Base-by-base conservation (phyloP, 768 basidiomycete species). In the Mycena latifolia region DNA sequence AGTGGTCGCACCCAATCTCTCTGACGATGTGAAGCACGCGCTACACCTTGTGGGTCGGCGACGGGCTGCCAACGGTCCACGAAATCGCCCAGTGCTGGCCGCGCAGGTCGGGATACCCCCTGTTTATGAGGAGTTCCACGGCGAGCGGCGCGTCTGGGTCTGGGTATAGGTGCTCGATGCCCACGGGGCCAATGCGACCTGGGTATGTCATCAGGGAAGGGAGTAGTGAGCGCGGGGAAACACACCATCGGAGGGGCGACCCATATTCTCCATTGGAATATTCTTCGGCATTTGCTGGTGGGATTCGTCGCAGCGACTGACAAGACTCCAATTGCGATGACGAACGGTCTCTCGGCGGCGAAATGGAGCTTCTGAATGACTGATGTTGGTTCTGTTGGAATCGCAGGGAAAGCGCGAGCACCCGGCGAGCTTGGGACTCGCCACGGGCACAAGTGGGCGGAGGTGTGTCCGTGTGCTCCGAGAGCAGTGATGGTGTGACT, bases 11-110 rank as follows among this genome's bases (percentile, higher is more conserved):
- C 20, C 69, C 73, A 5, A 61, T 31, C 48, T 74, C 73, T 14
- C 55, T 68, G 2, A 72, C 63, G 29, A 76, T 64, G 43, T 68
- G 67, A 31, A 76, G 17, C 8, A 55, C 14, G 35, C 74, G 70
- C 37, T 71, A 69, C 41, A 75, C 67, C 22, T 47, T 50, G 43
- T 66, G 45, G 6, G 65, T 67, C 25, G 69, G 53, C 14, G 67
- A 43, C 3, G 59, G 57, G 46, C 29, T 41, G 15, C 71, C 69
- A 22, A 76, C 67, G 43, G 57, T 35, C 75, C 75, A 75, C 2
- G 71, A 67, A 15, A 76, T 46, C 5, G 63, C 61, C 75, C 75
- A 76, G 46, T 71, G 74, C n/a, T 67, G 69, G 39, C 68, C 61
- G 6, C 60, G 63, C 24, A 27, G 53, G 2, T 55, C 39, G 14